Base-by-base conservation (phyloP, 257 asterid species). In the Nicotiana tabacum region DNA sequence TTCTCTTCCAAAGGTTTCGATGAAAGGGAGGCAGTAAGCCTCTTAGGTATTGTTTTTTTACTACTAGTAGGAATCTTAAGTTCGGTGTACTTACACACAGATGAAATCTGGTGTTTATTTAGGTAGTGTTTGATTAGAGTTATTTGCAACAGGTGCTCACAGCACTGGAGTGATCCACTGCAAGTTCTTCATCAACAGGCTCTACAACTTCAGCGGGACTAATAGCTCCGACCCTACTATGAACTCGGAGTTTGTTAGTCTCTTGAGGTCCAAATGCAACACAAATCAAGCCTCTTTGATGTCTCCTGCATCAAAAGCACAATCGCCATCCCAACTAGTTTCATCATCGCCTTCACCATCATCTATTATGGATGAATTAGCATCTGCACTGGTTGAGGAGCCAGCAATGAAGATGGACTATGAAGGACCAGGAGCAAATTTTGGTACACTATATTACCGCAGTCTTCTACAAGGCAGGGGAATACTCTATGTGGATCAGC, bases 151-250 rank as follows among this genome's bases (percentile, higher is more conserved):
- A 93, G 98, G 97, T 66, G 95, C 93, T 58, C 98, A 93, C 87
- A 95, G 97, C 88, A 91, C 89, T 2, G 99, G 99, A 81, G 85
- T 86, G 70, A 85, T 95, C 57, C 97, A 91, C 83, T 92, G 98
- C 90, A 85, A 83, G 61, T 93, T 93, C 88, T 81, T 95, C 81
- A 12, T 0, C 60, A 62, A 83, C 82, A 87, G 98, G 78, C 92
- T 95, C 32, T 82, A 77, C 66, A 89, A 93, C 85, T 91, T 91
- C 84, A 82, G 85, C 6, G 88, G 87, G 39, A 77, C 83, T 27
- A 77, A 86, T n/a, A 80, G 55, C 46, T 90, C 97, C 7, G 97
- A 93, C 67, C 91, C 92, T 51, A 86, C 97, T 4, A 88, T 92
- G 10, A 90, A 95, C 66, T 4, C 91, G 16, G 91, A 87, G 21